A percentile compares a stretch with the other conserved stretches of the same genome.
Evolutionary conservation across 1,139 yeast species (phyloP).

Genomic region (Taphrina wiesneri): DNA sequence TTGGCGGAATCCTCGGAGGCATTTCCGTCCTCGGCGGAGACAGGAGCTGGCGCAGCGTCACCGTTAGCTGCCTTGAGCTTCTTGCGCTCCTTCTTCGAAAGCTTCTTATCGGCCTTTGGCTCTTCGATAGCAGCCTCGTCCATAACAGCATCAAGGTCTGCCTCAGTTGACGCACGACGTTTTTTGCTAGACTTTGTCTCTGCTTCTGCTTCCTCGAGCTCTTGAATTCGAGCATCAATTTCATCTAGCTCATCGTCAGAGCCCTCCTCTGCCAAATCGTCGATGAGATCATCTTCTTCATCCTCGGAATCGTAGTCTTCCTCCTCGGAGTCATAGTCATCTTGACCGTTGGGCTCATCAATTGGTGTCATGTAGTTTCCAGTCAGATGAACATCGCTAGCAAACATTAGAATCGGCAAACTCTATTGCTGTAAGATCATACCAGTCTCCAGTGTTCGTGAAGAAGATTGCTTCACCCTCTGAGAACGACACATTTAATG

Average conservation of each 20-base stretch:
- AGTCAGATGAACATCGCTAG: conserved; percentile 69
- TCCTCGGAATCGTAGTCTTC: conserved; percentile 82
- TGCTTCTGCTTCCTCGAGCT: conserved; percentile 44
- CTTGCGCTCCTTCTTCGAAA: conserved; percentile 46
- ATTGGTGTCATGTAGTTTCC: conserved; percentile 98
- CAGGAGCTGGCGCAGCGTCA: conserved; percentile 40
- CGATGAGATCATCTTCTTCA: conserved; percentile 79
- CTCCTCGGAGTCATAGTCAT: conserved; percentile 50
- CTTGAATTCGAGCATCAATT: conserved; percentile 51
- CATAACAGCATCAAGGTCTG: conserved; percentile 40
- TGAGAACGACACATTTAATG: conserved; percentile 81
- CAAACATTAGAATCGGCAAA: conserved; percentile 47
- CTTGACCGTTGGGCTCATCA: conserved; percentile 42
- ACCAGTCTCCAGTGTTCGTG: conserved; percentile 82
- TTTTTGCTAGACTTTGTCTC: conserved; percentile 51
- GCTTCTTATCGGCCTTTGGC: conserved; percentile 42
- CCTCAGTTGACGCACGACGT: conserved; percentile 47
- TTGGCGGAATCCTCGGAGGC: conserved; percentile 49
- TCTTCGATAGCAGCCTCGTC: conserved; percentile 42
- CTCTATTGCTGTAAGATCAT: background rate
- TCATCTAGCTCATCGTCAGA: conserved; percentile 49
- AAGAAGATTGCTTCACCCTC: conserved; percentile 94
- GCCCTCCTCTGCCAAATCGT: conserved; percentile 41
- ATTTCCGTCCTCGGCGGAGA: conserved; percentile 37
- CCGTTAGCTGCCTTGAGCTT: conserved; percentile 41